Base-by-base conservation (phyloP, 2,329 filamentous ascomycete species). In the Didymella pomorum region DNA sequence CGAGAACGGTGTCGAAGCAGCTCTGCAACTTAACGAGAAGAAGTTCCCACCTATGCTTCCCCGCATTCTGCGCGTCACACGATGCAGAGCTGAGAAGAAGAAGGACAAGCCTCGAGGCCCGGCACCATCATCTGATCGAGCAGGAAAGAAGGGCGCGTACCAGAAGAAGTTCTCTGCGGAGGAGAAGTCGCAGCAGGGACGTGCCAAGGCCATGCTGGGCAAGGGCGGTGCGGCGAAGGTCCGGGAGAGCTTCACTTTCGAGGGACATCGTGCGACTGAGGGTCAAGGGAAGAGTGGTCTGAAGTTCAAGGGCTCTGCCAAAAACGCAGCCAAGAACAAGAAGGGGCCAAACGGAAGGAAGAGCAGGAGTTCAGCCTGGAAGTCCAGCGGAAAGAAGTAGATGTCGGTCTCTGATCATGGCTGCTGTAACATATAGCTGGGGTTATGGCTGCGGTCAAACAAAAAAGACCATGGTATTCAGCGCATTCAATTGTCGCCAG, bases 31-130 rank as follows among this genome's bases (percentile, higher is more conserved):
- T 61, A 86, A 97, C 74, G 93, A 88, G 62, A 96, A 98, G 82
- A 95, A 91, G 70, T 98, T 93, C 72, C 93, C 94, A 16, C 94
- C 94, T 18, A 89, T 97, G 86, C 87, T 98, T n/a, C 94, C 94
- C 10, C 88, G 95, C 44, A 86, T 89, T 65, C 83, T 99, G 31
- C 90, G 95, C 52, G 93, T 99, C 45, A 89, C 87, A 46, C 88
- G 95, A 60, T 95, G 95, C 72, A 94, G 93, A 78, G 90, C 90
- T 29, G 69, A 79, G 52, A 80, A 79, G 67, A 74, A 72, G 31
- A 69, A 80, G 61, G 64, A 69, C 33, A 73, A 75, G 60, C 67
- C 72, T 20, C 69, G 56, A 8, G 65, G 61, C n/a, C 61, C 52
- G 62, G 70, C 65, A 18, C 62, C 79, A 75, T 54, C 63, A 65